Base-by-base conservation (phyloP, 2,329 filamentous ascomycete species). In the Eurotiales sp. region DNA sequence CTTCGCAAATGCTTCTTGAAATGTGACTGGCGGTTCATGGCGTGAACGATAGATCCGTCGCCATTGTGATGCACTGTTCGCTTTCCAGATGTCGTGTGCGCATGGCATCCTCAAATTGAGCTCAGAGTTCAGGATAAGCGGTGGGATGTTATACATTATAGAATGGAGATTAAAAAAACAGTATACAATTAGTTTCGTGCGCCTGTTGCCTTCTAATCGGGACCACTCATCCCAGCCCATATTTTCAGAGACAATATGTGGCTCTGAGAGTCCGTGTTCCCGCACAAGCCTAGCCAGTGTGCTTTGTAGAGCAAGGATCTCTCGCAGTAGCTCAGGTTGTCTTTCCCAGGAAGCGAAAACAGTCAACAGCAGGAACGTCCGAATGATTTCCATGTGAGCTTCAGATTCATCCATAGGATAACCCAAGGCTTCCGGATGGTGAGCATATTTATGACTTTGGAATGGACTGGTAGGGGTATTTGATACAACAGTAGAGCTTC, bases 141-240 rank as follows among this genome's bases (percentile, higher is more conserved):
- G 80, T 23, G 80, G 79, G 12, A 82, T 79, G 61, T 83, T 80
- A 68, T 82, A 84, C 58, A 81, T 81, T 49, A 84, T 80, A 29
- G 77, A 80, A 55, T 83, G 81, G 2, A 84, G 70, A 58, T 83
- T 82, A 53, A 80, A 79, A 57, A 83, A 75, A 63, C 78, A 75
- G 62, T 81, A 77, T 53, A 81, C 76, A 53, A 80, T 77, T 48
- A 80, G 69, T 59, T 82, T 79, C 17, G 78, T 82, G 50, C 78
- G 72, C 57, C 74, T 73, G 51, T 73, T 75, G 2, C 75, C 75
- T 64, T 82, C 80, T 46, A 72, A 69, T n/a, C 70, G 68, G 17
- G 77, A 64, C 80, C 79, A 83, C 17, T 78, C 74, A 53, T 72
- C 65, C 77, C 77, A 80, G 19, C 65, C 68, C 30, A 81, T 76